Percentiles rank a stretch among this genome's conserved stretches.
These are phyloP conservation scores for Ruellia speciosa DNA, from an alignment of 305 asterid species.

Conservation along the genomic window DNA sequence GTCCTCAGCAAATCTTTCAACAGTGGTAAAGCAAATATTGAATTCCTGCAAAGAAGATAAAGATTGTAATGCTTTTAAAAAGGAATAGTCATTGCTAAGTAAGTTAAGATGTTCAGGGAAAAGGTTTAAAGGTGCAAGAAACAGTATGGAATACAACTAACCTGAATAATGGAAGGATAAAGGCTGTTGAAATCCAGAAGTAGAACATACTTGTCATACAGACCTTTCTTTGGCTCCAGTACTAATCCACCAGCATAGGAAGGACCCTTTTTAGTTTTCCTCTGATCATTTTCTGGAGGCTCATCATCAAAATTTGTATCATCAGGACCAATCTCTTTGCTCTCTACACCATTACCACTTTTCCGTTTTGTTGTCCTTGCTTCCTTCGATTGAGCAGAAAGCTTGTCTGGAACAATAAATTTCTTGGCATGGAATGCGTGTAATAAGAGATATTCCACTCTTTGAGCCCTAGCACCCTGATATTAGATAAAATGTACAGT, in stretches of 20 bases:
- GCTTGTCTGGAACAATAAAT: slow-evolving; percentile 89
- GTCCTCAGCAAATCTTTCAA: slow-evolving; percentile 66
- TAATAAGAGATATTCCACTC: slow-evolving; percentile 88
- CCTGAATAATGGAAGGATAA: slow-evolving; percentile 99
- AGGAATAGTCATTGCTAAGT: not conserved
- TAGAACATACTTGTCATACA: slow-evolving; percentile 85
- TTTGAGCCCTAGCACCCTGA: slow-evolving; percentile 99
- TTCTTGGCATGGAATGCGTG: slow-evolving; percentile 93
- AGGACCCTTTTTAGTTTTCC: slow-evolving; percentile 75
- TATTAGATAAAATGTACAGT: slow-evolving; percentile 22
- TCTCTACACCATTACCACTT: slow-evolving; percentile 37
- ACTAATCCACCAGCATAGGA: slow-evolving; percentile 94
- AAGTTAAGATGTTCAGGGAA: slow-evolving; percentile 15
- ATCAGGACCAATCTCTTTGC: slow-evolving; percentile 47
- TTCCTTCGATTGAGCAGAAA: slow-evolving; percentile 53
- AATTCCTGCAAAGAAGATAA: slow-evolving; percentile 57
- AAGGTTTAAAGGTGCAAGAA: slow-evolving; percentile 18
- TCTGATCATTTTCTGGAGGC: slow-evolving; percentile 36
- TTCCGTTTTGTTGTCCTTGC: slow-evolving; percentile 57
- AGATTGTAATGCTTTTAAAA: slow-evolving; percentile 11
- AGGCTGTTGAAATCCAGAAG: slow-evolving; percentile 99
- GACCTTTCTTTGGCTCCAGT: slow-evolving; percentile 95
- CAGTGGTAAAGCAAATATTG: slow-evolving; percentile 96
- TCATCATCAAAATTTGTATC: slow-evolving; percentile 42
- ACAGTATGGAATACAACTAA: slow-evolving; percentile 25